These are phyloP conservation scores for Phlyctochytrium arcticum DNA, from an alignment of 192 early-diverging fungal genomes.

Conservation along the genomic window DNA sequence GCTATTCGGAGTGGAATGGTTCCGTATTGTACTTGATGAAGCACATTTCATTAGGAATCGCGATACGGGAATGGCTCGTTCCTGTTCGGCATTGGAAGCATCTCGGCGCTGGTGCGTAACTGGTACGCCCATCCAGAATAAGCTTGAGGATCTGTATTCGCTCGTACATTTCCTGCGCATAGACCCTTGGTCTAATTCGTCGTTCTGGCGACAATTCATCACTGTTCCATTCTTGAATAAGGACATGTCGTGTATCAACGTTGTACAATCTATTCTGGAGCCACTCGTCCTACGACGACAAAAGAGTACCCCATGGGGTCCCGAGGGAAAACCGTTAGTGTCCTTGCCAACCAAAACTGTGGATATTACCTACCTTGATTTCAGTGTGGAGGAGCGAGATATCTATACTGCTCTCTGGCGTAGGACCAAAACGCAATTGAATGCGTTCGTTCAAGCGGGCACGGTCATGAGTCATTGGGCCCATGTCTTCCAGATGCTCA, in stretches of 20 bases:
- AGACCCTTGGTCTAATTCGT: constrained; percentile 63
- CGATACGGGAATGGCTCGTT: constrained; percentile 61
- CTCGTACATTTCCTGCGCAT: constrained; percentile 74
- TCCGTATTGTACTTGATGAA: constrained; percentile 81
- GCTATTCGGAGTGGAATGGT: constrained; percentile 64
- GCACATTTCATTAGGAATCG: constrained; percentile 82
- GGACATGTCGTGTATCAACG: constrained; percentile 31
- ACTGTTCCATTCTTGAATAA: constrained; percentile 67
- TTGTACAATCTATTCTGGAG: constrained; percentile 62
- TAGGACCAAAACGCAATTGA: constrained; percentile 10
- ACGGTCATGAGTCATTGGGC: constrained; percentile 17
- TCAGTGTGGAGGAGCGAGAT: constrained; percentile 30
- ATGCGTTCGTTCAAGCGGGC: background rate
- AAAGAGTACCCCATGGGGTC: constrained; percentile 43
- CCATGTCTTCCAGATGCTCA: constrained; percentile 25
- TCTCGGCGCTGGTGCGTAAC: constrained; percentile 80
- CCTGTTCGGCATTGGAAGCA: constrained; percentile 59
- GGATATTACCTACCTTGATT: constrained; percentile 24
- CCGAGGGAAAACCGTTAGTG: constrained; percentile 67
- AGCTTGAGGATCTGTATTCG: constrained; percentile 73
- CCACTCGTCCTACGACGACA: constrained; percentile 73
- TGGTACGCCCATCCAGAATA: constrained; percentile 87
- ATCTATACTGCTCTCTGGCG: constrained; percentile 21
- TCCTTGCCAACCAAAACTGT: constrained; percentile 57
- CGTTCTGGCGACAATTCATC: constrained; percentile 77